These are phyloP conservation scores for Aureobasidium subglaciale DNA, from an alignment of 2,329 filamentous ascomycete species.

Conservation along the genomic window DNA sequence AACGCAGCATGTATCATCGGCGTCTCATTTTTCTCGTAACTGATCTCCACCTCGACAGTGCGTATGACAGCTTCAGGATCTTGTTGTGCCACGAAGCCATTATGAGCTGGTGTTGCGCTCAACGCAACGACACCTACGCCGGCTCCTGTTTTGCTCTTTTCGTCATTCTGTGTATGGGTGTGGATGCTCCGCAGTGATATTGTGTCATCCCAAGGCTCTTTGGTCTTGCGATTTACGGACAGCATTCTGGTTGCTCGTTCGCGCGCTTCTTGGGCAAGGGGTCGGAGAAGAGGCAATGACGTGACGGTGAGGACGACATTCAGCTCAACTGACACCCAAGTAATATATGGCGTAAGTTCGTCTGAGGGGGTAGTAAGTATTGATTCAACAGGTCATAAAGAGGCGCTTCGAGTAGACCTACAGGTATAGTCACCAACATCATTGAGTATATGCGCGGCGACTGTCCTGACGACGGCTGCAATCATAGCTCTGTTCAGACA, in stretches of 20 bases:
- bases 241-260: conserved; percentile 15
- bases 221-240: conserved; percentile 15
- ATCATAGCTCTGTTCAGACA: conserved; percentile 22
- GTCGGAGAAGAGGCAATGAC: conserved; percentile 25
- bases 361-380: background rate
- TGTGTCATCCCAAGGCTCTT: conserved; percentile 11
- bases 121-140: conserved; percentile 13
- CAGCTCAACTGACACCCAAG: conserved; percentile 26
- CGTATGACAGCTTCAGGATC: conserved; percentile 18
- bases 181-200: conserved; percentile 12
- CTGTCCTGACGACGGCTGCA: conserved; percentile 26
- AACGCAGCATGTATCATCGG: conserved; percentile 26
- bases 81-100: conserved; percentile 15
- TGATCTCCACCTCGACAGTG: conserved; percentile 21
- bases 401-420: background rate
- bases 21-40: conserved; percentile 20
- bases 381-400: background rate
- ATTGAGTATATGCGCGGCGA: conserved; percentile 23
- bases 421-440: conserved; percentile 25
- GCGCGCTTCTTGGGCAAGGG: conserved; percentile 19
- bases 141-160: conserved; percentile 15
- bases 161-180: background rate
- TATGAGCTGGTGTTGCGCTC: conserved; percentile 16
- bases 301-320: conserved; percentile 30
- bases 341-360: conserved; percentile 23